Evolutionary conservation across 2,329 filamentous ascomycete species (phyloP).

Genomic region (Aureobasidium zeae): DNA sequence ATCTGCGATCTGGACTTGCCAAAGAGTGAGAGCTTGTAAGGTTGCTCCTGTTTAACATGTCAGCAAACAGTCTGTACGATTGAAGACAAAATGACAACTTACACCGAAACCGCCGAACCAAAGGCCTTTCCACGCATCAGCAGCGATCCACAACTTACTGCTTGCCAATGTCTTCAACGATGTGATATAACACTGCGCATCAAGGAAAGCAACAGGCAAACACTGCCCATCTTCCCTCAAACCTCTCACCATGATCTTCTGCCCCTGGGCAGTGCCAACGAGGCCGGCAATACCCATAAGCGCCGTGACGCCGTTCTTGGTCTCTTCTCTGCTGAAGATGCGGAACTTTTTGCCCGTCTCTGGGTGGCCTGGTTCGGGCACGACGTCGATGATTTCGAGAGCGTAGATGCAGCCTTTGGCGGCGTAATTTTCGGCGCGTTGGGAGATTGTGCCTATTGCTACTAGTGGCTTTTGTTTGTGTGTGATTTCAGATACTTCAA

Average conservation of each 20-base stretch:
- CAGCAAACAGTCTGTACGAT: background rate
- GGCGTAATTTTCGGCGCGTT: conserved; percentile 83
- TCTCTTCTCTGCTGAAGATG: conserved; percentile 78
- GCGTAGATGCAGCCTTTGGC: conserved; percentile 79
- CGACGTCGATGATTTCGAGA: conserved; percentile 84
- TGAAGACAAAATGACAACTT: conserved; percentile 22
- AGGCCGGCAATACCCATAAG: conserved; percentile 76
- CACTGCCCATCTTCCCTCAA: conserved; percentile 91
- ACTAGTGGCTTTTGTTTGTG: conserved; percentile 77
- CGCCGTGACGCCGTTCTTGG: conserved; percentile 83
- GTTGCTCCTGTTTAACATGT: conserved; percentile 59
- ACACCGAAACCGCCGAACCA: conserved; percentile 92
- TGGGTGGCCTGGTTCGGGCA: conserved; percentile 74
- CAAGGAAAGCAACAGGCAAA: conserved; percentile 90
- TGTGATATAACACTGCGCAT: conserved; percentile 90
- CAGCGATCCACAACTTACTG: conserved; percentile 78
- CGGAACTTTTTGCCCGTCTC: conserved; percentile 83
- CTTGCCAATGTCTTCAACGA: conserved; percentile 73
- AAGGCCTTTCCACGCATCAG: conserved; percentile 83
- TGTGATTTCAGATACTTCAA: conserved; percentile 86
- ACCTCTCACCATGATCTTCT: conserved; percentile 94
- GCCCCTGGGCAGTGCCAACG: conserved; percentile 82
- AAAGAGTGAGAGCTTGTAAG: conserved; percentile 88
- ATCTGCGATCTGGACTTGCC: conserved; percentile 74
- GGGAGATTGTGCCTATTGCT: conserved; percentile 72